Conservation (phyloP, 768 basidiomycete genomes). For the Dictyophora rubrovolvata region DNA sequence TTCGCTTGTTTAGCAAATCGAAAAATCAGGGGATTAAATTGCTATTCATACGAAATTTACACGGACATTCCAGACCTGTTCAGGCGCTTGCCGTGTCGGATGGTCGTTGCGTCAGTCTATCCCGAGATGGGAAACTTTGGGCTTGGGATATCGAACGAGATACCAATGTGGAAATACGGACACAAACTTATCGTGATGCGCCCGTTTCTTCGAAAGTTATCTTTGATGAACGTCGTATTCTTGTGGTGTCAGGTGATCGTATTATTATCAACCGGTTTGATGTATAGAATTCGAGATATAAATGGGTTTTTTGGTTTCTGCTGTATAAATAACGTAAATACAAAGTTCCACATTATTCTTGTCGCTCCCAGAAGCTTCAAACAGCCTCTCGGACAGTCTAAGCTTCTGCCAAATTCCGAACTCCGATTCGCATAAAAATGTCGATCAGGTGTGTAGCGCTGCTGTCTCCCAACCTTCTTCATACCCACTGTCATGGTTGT, state of each 20-base stretch:
- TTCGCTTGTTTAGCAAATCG: constrained; percentile 48
- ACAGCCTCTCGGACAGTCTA: neutral
- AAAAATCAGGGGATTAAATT: constrained; percentile 47
- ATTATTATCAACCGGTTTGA: constrained; percentile 9
- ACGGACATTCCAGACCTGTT: constrained; percentile 60
- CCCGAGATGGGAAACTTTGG: constrained; percentile 65
- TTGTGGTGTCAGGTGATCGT: constrained; percentile 1
- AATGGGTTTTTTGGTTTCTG: neutral
- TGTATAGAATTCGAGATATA: neutral
- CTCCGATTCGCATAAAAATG: constrained; percentile 4
- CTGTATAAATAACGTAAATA: neutral
- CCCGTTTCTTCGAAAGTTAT: neutral
- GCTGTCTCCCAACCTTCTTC: neutral
- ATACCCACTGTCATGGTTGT: constrained; percentile 33
- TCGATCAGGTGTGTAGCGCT: neutral
- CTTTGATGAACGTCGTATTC: constrained; percentile 8
- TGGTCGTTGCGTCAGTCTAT: constrained; percentile 72
- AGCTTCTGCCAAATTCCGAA: neutral
- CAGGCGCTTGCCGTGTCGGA: constrained; percentile 64
- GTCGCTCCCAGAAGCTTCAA: no score
- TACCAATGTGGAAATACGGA: constrained; percentile 25
- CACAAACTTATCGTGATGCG: neutral
- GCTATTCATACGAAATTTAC: constrained; percentile 58
- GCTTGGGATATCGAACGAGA: constrained; percentile 76
- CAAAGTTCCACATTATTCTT: no score